phyloP scores from a whole-genome alignment of 495 filamentous ascomycete genomes.

The Annulohypoxylon maeteangense region DNA sequence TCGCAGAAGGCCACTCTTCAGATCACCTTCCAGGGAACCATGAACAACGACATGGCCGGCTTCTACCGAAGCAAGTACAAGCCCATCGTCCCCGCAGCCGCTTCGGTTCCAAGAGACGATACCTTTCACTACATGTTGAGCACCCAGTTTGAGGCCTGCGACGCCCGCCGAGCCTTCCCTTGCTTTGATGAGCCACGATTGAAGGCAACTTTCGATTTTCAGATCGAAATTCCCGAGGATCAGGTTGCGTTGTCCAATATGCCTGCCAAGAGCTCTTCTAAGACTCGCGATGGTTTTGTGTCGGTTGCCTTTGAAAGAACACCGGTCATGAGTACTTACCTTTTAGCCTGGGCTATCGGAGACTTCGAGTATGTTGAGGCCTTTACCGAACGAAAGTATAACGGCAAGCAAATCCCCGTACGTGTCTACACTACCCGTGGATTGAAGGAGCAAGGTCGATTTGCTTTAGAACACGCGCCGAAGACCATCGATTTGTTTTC shows the following conservation, averaged over 20 bases:
- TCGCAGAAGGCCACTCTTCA: conserved; percentile 69
- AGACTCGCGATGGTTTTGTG: conserved; percentile 72
- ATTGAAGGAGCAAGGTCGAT: conserved; percentile 85
- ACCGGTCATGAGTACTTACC: conserved; percentile 97
- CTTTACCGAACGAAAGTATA: conserved; percentile 86
- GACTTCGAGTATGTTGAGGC: conserved; percentile 97
- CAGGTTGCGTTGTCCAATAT: conserved; percentile 94
- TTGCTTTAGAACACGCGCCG: conserved; percentile 85
- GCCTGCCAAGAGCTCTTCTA: conserved; percentile 76
- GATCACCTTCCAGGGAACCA: conserved; percentile 82
- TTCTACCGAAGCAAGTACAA: conserved; percentile 98
- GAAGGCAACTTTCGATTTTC: conserved; percentile 93
- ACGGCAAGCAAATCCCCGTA: conserved; percentile 89
- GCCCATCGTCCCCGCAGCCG: conserved; percentile 71
- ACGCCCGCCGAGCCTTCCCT: conserved; percentile 92
- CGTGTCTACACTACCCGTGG: conserved; percentile 94
- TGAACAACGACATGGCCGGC: conserved; percentile 95
- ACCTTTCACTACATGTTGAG: conserved; percentile 93
- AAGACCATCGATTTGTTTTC: conserved; percentile 95
- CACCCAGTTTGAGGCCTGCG: conserved; percentile 97
- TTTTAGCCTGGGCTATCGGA: conserved; percentile 94
- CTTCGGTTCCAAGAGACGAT: conserved; percentile 78
- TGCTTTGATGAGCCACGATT: conserved; percentile 98
- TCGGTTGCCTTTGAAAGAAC: conserved; percentile 84
- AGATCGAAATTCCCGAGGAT: conserved; percentile 87